Evolutionary conservation across 169 alveolate species (phyloP), one percentile per base, ranked within the genome.

Genomic region (Plasmodium inui): DNA sequence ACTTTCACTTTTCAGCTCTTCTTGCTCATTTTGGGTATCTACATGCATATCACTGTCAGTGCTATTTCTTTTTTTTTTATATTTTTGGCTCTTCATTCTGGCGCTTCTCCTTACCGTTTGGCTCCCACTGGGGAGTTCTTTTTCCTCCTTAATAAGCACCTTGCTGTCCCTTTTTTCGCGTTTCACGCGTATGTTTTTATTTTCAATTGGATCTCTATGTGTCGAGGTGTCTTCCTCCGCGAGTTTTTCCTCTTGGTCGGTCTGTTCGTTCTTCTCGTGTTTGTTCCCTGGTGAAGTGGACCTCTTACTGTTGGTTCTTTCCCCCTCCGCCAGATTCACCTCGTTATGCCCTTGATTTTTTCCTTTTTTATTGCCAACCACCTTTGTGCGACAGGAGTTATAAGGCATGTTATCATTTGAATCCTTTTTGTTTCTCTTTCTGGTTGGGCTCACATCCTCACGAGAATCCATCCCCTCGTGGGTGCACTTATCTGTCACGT

Each of bases 101-200:
- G 78, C 78, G 55, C 89, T 82, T 82, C 79, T 82, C 71, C 84
- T 79, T n/a, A 82, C 32, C 19, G 74, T 50, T 46, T 50, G 79
- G 78, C 28, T 28, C 10, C 41, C 28, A 22, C 6, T 28, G 39
- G 41, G 37, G 17, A 19, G 22, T 12, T 82, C 34, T 53, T 82
- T 72, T 82, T 50, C 89, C 70, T 82, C 34, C 41, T 82, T 82
- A 57, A 30, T 53, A 14, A 14, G 30, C 3, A 82, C n/a, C n/a
- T 37, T 82, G 19, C 26, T 28, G 41, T 57, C 32, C 1, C 26
- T 17, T 57, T 55, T 82, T 41, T 82, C 72, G 26, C 70, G 61
- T 82, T 57, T 82, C 78, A 57, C 37, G 10, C 44, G 70, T 82
- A 50, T 82, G 34, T 82, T 3, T 46, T n/a, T 26, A 28, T 53